phyloP scores from a whole-genome alignment of 352 stramenopile species.

The Globisporangium camurandrum region DNA sequence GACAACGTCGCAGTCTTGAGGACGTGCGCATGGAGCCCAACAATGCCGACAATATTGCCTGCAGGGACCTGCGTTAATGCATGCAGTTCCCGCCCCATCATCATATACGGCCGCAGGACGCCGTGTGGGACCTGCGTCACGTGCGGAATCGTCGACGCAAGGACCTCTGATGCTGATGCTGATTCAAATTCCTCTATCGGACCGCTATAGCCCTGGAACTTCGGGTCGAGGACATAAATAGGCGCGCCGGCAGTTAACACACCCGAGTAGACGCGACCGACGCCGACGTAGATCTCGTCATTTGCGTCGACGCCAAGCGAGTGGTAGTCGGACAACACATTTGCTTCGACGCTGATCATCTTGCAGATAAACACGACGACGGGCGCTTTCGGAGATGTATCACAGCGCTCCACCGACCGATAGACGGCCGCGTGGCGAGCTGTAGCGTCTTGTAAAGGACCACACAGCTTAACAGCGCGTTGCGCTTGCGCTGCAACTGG shows the following conservation, averaged over 20 bases:
- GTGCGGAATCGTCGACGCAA: conserved; percentile 36
- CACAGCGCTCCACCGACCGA: conserved; percentile 47
- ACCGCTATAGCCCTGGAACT: conserved; percentile 68
- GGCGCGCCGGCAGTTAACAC: conserved; percentile 51
- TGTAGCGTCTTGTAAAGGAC: conserved; percentile 16
- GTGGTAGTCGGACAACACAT: conserved; percentile 75
- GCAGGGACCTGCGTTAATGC: conserved; percentile 69
- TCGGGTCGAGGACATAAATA: conserved; percentile 84
- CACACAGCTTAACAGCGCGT: conserved; percentile 65
- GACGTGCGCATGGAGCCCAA: conserved; percentile 81
- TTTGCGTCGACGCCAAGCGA: conserved; percentile 30
- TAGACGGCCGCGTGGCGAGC: conserved; percentile 31
- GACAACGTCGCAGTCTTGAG: conserved; percentile 89
- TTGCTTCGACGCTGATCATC: conserved; percentile 85
- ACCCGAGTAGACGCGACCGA: conserved; percentile 88
- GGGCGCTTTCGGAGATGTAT: conserved; percentile 46
- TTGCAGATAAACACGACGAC: conserved; percentile 90
- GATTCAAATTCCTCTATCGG: too few species aligned
- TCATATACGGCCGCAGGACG: conserved; percentile 82
- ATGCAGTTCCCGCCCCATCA: conserved; percentile 89
- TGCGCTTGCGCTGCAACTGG: conserved; percentile 65
- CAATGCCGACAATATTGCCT: conserved; percentile 87
- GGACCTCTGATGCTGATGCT: too few species aligned
- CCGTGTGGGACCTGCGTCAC: conserved; percentile 40
- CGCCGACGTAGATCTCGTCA: conserved; percentile 87